Conservation (phyloP, 495 filamentous ascomycete genomes). For the Podospora anserina region DNA sequence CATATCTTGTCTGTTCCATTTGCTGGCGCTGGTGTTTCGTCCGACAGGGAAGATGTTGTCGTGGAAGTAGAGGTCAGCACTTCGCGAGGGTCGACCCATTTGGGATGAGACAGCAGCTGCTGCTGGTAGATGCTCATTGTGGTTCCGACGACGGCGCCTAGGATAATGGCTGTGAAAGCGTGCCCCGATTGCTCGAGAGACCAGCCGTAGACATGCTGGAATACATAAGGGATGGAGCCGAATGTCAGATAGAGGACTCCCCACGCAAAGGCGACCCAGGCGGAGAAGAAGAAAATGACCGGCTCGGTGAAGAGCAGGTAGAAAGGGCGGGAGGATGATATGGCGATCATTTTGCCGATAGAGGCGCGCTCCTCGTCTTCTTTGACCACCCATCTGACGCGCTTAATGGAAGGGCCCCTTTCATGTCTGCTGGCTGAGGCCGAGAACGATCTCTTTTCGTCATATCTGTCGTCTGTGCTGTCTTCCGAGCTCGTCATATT, state of each 20-base stretch:
- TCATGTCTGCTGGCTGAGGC: background rate
- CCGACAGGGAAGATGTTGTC: background rate
- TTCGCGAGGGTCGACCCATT: slow-evolving; percentile 27
- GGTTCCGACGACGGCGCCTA: slow-evolving; percentile 67
- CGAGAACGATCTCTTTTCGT: slow-evolving; percentile 27
- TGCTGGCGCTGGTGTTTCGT: background rate
- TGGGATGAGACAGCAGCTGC: slow-evolving; percentile 39
- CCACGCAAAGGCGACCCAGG: slow-evolving; percentile 91
- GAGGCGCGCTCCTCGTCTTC: slow-evolving; percentile 76
- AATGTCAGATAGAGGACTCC: slow-evolving; percentile 85
- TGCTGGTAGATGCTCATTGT: slow-evolving; percentile 74
- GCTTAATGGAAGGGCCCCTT: slow-evolving; percentile 43
- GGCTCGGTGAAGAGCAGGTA: slow-evolving; percentile 85
- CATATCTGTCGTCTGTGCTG: slow-evolving; percentile 2
- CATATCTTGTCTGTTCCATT: slow-evolving; percentile 24
- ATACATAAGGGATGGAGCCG: slow-evolving; percentile 73
- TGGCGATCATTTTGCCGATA: slow-evolving; percentile 65
- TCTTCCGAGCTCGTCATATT: background rate
- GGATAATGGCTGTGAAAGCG: slow-evolving; percentile 70
- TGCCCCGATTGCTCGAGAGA: slow-evolving; percentile 62
- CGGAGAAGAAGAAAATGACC: slow-evolving; percentile 90
- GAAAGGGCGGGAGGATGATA: slow-evolving; percentile 79
- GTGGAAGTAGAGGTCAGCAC: background rate
- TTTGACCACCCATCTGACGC: slow-evolving; percentile 82
- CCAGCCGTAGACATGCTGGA: slow-evolving; percentile 66